phyloP scores from a whole-genome alignment of 108 stramenopile genomes.

The Seminavis robusta region DNA sequence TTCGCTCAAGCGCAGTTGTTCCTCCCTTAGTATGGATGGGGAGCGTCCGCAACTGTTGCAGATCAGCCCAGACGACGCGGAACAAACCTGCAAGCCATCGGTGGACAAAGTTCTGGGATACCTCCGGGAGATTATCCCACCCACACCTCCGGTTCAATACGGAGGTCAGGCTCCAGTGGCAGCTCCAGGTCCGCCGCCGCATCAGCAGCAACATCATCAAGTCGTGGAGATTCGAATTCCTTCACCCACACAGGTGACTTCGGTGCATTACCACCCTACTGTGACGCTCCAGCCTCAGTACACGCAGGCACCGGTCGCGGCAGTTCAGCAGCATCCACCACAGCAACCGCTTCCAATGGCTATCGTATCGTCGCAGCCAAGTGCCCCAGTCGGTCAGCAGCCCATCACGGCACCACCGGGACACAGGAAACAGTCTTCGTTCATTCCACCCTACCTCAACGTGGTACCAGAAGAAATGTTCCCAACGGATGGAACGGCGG shows the following conservation, averaged over 20 bases:
- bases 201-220: neutral
- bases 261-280: too few species aligned
- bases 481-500: slow-evolving; percentile 27
- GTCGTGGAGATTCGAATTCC: neutral
- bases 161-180: slow-evolving; percentile 1
- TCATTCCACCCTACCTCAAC: slow-evolving; percentile 35
- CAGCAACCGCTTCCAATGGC: neutral
- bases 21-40: slow-evolving; percentile 38
- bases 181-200: slow-evolving; percentile 8
- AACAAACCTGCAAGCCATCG: slow-evolving; percentile 14
- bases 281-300: too few species aligned
- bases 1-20: slow-evolving; percentile 68
- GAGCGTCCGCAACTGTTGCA: slow-evolving; percentile 16
- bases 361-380: slow-evolving; percentile 2
- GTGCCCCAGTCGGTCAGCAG: slow-evolving; percentile 1
- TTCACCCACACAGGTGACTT: too few species aligned
- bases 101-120: slow-evolving; percentile 43
- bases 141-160: slow-evolving; percentile 8
- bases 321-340: slow-evolving; percentile 1
- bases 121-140: slow-evolving; percentile 42
- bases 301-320: too few species aligned
- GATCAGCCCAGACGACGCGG: slow-evolving; percentile 41
- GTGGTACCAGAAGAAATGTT: slow-evolving; percentile 54
- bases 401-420: neutral
- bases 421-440: slow-evolving; percentile 27